Evolutionary conservation across 129 eudicot genomes (phyloP).

Genomic region (Smallanthus sonchifolius): DNA sequence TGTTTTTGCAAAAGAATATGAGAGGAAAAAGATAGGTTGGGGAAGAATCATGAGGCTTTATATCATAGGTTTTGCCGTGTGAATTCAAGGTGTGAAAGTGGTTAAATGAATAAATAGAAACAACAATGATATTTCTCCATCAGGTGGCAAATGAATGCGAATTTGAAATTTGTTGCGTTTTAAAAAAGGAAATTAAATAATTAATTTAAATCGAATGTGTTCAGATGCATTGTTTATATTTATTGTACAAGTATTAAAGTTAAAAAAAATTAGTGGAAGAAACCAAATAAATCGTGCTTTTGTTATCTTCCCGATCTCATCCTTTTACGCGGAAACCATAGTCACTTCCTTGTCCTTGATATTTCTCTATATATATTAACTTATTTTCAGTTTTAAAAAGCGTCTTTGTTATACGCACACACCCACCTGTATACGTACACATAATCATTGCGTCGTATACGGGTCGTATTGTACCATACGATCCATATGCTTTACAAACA

Average conservation of each 20-base stretch:
- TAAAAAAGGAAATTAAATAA: not conserved
- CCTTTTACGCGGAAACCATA: conserved; percentile 30
- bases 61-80: conserved; percentile 29
- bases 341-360: not conserved
- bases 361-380: not conserved
- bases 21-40: conserved; percentile 23
- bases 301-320: conserved; percentile 7
- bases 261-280: not conserved
- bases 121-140: not conserved
- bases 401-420: no score
- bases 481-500: no score
- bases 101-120: not conserved
- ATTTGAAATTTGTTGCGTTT: conserved; percentile 13
- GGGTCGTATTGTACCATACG: no score
- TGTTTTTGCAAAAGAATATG: conserved; percentile 10
- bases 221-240: conserved; percentile 9
- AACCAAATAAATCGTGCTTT: not conserved
- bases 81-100: conserved; percentile 56
- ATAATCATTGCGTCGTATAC: no score
- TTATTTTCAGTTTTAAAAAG: not conserved
- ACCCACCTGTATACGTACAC: no score
- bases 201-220: conserved; percentile 14
- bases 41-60: conserved; percentile 16
- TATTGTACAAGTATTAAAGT: not conserved
- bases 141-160: conserved; percentile 21